Evolutionary conservation across 2,329 filamentous ascomycete genomes (phyloP), one percentile per base, ranked within the genome.

Genomic region (Akanthomyces uredinophilus): DNA sequence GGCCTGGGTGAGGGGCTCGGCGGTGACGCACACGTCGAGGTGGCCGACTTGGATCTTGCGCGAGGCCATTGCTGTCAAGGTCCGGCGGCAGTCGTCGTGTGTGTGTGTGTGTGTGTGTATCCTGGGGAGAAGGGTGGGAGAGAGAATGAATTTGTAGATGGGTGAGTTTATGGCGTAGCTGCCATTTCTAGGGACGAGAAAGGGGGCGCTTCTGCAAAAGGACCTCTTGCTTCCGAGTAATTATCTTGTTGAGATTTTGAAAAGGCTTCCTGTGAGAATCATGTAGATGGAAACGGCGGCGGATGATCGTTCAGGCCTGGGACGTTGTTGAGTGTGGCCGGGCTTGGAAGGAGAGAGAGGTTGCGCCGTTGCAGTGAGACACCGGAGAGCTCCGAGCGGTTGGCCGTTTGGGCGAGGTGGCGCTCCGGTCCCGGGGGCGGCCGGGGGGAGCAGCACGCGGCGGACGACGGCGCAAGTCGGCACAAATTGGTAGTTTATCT

Each of bases 1-100:
- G 5, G 80, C 77, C 51, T 84, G 82, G 10, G 86, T 89, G 58
- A 97, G 83, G n/a, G 86, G 84, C 67, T 82, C 78, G 10, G 89
- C 83, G 29, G 78, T 78, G 67, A 95, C 60, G 22, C 66, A 63
- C 51, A 76, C 56, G 10, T 64, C 64, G 47, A 66, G 58, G 43
- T 64, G 51, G 18, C 54, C 62, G 58, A 64, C 55, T 27, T 59
- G 63, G 51, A 66, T 54, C 32, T n/a, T 63, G 51, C 41, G 51
- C 5, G 43, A 11, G 27, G 51, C 43, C 59, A 61, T 61, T 11
- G 22, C 11, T 44, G 47, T 18, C 8, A 22, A 4, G 5, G 16
- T 37, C 14, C 16, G 41, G 8, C 27, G 22, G 22, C 16, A 4
- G 18, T 46, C n/a, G 43, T 46, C 27, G 37, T 39, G 35, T n/a